Percentiles rank a stretch among this genome's conserved stretches.
These are phyloP conservation scores for Eleusine indica DNA, from an alignment of 176 grass and related monocot species.

Conservation along the genomic window DNA sequence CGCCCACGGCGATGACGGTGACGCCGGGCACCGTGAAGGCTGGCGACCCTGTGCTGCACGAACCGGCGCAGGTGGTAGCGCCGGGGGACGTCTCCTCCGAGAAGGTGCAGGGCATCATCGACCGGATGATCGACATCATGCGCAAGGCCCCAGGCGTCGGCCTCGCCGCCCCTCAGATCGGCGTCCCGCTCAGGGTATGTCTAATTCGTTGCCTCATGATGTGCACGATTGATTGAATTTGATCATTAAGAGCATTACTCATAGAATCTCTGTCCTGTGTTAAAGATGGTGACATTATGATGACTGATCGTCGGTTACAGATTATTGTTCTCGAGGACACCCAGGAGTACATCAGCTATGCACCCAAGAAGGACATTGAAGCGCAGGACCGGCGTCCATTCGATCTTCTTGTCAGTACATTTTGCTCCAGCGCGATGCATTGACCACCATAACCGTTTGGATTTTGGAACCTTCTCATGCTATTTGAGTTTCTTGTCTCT, in stretches of 20 bases:
- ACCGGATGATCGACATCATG: slow-evolving; percentile 83
- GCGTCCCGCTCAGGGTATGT: slow-evolving; percentile 67
- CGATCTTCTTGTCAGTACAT: slow-evolving; percentile 76
- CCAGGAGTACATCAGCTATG: slow-evolving; percentile 91
- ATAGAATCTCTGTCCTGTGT: neutral
- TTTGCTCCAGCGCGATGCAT: slow-evolving; percentile 12
- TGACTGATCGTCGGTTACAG: slow-evolving; percentile 40
- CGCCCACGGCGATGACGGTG: slow-evolving; percentile 40
- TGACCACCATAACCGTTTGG: neutral
- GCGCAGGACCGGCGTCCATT: slow-evolving; percentile 75
- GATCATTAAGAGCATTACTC: neutral
- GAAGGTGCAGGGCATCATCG: slow-evolving; percentile 79
- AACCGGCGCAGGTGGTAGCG: slow-evolving; percentile 56
- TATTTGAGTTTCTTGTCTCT: slow-evolving; percentile 12
- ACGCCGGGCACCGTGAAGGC: slow-evolving; percentile 77
- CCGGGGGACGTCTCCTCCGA: slow-evolving; percentile 60
- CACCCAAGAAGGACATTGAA: slow-evolving; percentile 62
- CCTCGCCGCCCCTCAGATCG: slow-evolving; percentile 92
- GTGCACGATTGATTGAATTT: neutral
- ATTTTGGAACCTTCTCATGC: slow-evolving; percentile 17
- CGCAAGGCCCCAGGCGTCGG: slow-evolving; percentile 83
- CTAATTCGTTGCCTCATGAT: slow-evolving; percentile 5
- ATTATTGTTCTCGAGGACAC: slow-evolving; percentile 96
- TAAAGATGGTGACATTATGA: neutral
- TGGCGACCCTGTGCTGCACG: slow-evolving; percentile 91